Evolutionary conservation across 345 rosid species (phyloP), one percentile per base, ranked within the genome.

Genomic region (Eucalyptus paniculata): DNA sequence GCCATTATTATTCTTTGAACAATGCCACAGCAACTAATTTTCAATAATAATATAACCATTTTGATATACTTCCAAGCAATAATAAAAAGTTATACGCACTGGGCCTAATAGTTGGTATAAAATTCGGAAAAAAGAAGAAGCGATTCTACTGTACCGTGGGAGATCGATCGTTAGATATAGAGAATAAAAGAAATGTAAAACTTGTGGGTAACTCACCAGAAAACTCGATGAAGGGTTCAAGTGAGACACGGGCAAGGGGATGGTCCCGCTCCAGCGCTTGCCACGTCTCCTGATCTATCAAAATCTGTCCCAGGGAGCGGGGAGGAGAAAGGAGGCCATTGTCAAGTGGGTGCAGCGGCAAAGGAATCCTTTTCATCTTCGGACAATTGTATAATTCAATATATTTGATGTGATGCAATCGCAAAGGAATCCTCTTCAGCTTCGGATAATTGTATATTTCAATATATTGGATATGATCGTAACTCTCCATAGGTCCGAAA

Each of bases 381-480:
- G 8, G 17, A 60, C 69, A 60, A 1, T 6, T 0, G 0, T 0
- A 0, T 60, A 60, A 12, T 1, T 1, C 0, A 28, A 28, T 28
- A 28, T 3, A 28, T 13, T 6, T 32, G 72, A 62, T 28, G 16
- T 14, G 4, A n/a, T n/a, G n/a, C n/a, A n/a, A n/a, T n/a, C n/a
- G n/a, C n/a, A n/a, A n/a, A n/a, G n/a, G n/a, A n/a, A n/a, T n/a
- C n/a, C n/a, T n/a, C n/a, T n/a, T n/a, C n/a, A n/a, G n/a, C n/a
- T n/a, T n/a, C n/a, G n/a, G n/a, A n/a, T n/a, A n/a, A n/a, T n/a
- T n/a, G n/a, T n/a, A n/a, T n/a, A n/a, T n/a, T n/a, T n/a, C n/a
- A n/a, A n/a, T n/a, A n/a, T n/a, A n/a, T n/a, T n/a, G n/a, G n/a
- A n/a, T n/a, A n/a, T n/a, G n/a, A n/a, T n/a, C n/a, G n/a, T n/a